Conservation (phyloP, 306 rosid species). For the Vigna mungo region DNA sequence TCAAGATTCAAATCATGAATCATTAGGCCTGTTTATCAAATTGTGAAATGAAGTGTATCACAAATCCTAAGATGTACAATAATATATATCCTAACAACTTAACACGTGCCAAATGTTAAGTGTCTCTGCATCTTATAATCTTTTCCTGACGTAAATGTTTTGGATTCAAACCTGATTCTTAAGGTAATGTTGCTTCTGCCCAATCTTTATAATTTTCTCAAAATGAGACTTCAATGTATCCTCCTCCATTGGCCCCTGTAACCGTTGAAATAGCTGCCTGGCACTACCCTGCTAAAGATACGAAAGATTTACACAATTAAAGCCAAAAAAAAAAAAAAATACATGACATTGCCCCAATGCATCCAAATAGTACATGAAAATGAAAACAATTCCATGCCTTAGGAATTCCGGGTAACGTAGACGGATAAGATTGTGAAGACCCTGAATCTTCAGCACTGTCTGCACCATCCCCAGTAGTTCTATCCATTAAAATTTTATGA, state of each 20-base stretch:
- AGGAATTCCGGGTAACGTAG: slow-evolving; percentile 84
- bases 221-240: slow-evolving; percentile 81
- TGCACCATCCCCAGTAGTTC: slow-evolving; percentile 77
- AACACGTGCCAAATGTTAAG: not conserved
- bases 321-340: slow-evolving; percentile 11
- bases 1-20: not conserved
- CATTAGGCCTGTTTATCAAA: not conserved
- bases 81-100: not conserved
- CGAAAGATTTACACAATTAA: slow-evolving; percentile 40
- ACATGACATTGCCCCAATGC: slow-evolving; percentile 1
- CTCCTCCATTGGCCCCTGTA: slow-evolving; percentile 89
- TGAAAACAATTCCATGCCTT: slow-evolving; percentile 60
- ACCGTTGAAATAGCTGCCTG: slow-evolving; percentile 83
- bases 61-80: not conserved
- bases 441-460: slow-evolving; percentile 96
- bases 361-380: not conserved
- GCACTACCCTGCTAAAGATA: slow-evolving; percentile 80
- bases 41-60: not conserved
- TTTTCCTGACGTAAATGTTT: slow-evolving; percentile 5
- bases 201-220: slow-evolving; percentile 79
- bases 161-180: slow-evolving; percentile 69
- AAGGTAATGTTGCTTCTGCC: slow-evolving; percentile 64
- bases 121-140: slow-evolving; percentile 13
- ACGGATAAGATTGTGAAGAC: slow-evolving; percentile 85
- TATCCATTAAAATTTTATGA: slow-evolving; percentile 82